Conservation (phyloP, 768 basidiomycete species). For the Neoboletus brunneissimus region DNA sequence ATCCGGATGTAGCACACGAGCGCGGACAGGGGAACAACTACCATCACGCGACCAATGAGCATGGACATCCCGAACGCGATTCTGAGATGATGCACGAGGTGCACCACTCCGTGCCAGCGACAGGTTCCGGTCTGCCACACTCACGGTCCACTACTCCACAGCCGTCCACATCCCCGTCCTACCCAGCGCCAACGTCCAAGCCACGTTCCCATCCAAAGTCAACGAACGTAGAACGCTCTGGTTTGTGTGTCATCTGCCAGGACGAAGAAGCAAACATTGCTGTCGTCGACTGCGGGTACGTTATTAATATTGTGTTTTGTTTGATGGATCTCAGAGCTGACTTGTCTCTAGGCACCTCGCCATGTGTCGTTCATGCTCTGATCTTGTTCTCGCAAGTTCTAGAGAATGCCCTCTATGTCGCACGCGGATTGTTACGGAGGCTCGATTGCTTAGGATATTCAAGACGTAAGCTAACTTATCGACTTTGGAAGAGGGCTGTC, state of each 20-base stretch:
- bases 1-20: constrained; percentile 1
- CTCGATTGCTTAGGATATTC: constrained; percentile 76
- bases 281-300: constrained; percentile 91
- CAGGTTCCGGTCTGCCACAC: not conserved
- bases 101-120: not conserved
- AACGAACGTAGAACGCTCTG: constrained; percentile 53
- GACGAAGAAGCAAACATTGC: constrained; percentile 94
- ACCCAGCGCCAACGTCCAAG: constrained; percentile 30
- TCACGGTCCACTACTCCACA: constrained; percentile 11
- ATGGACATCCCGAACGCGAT: not conserved
- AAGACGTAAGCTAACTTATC: constrained; percentile 36
- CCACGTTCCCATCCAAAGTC: constrained; percentile 27
- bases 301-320: constrained; percentile 18
- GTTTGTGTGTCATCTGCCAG: constrained; percentile 89
- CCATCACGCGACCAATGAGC: not conserved
- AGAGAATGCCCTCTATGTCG: constrained; percentile 90
- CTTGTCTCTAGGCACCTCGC: constrained; percentile 60
- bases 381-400: constrained; percentile 72
- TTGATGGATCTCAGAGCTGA: not conserved
- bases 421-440: constrained; percentile 83
- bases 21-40: not conserved
- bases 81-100: constrained; percentile 6
- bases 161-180: constrained; percentile 24
- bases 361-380: constrained; percentile 76
- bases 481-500: not conserved